Evolutionary conservation across 257 asterid genomes (phyloP).

Genomic region (Sherardia arvensis): DNA sequence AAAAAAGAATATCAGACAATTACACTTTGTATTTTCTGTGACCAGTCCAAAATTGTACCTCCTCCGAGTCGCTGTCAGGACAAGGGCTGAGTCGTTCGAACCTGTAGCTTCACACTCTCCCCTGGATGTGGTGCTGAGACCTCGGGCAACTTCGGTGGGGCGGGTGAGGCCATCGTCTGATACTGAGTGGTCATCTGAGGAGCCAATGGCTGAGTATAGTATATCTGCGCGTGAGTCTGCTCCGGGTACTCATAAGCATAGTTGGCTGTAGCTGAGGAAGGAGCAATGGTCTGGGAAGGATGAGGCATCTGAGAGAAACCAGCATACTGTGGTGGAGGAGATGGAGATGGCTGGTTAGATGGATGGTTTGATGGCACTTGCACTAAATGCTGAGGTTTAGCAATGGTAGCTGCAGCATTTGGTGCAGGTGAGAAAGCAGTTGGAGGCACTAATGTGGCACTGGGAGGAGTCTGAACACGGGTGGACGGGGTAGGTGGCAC

Average conservation of each 20-base stretch:
- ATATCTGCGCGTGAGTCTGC: constrained; percentile 57
- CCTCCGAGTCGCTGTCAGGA: constrained; percentile 52
- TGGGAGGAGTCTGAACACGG: constrained; percentile 50
- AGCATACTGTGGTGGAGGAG: constrained; percentile 44
- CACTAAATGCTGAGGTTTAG: constrained; percentile 55
- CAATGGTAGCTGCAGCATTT: constrained; percentile 26
- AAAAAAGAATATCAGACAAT: constrained; percentile 17
- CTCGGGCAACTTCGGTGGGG: constrained; percentile 34
- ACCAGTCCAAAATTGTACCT: constrained; percentile 58
- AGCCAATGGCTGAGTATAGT: constrained; percentile 56
- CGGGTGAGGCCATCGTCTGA: constrained; percentile 53
- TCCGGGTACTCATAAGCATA: constrained; percentile 62
- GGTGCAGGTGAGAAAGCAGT: constrained; percentile 36
- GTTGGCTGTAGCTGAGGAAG: constrained; percentile 43
- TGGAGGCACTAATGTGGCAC: constrained; percentile 28
- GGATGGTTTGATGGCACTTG: constrained; percentile 51
- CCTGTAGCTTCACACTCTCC: constrained; percentile 52
- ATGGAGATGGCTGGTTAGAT: too few species aligned
- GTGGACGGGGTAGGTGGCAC: constrained; percentile 37
- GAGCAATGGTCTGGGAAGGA: constrained; percentile 62
- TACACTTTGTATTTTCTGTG: constrained; percentile 15
- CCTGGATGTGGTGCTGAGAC: constrained; percentile 45
- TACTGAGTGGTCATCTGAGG: constrained; percentile 69
- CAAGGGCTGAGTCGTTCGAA: constrained; percentile 35
- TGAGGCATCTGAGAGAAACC: constrained; percentile 71